Evolutionary conservation across 345 rosid genomes (phyloP).

Genomic region (Eutrema heterophyllum): DNA sequence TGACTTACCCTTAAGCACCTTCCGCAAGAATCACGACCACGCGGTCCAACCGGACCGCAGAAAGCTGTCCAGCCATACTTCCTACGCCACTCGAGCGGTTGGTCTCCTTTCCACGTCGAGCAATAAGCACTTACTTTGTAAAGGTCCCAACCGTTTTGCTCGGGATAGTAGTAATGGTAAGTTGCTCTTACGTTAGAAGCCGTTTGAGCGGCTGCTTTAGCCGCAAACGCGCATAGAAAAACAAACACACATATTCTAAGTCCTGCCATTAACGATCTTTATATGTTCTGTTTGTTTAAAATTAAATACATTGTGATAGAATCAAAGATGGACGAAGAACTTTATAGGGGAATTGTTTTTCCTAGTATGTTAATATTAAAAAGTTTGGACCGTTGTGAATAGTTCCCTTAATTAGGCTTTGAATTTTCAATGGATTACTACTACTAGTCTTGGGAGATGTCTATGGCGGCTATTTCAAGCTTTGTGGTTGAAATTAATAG

Average conservation of each 20-base stretch:
- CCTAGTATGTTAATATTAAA: neutral
- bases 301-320: neutral
- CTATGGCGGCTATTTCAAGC: neutral
- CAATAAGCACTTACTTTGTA: conserved; percentile 42
- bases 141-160: conserved; percentile 45
- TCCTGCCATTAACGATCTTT: neutral
- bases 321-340: neutral
- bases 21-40: conserved; percentile 46
- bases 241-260: conserved; percentile 1
- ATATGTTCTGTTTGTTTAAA: neutral
- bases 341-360: neutral
- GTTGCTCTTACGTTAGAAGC: conserved; percentile 52
- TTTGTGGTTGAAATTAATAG: neutral
- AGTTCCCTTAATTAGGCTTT: neutral
- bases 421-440: conserved; percentile 11
- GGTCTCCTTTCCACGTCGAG: conserved; percentile 48
- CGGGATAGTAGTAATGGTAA: conserved; percentile 45
- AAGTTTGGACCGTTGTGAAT: conserved; percentile 10
- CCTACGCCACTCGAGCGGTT: conserved; percentile 46
- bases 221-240: conserved; percentile 18
- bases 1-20: conserved; percentile 40
- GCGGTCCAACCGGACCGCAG: conserved; percentile 51
- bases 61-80: conserved; percentile 57
- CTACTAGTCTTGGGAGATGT: neutral
- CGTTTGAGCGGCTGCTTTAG: conserved; percentile 29